A percentile compares a stretch with the other conserved stretches of the same genome.
Evolutionary conservation across 2,329 filamentous ascomycete species (phyloP).

Genomic region (Zarea fungicola): DNA sequence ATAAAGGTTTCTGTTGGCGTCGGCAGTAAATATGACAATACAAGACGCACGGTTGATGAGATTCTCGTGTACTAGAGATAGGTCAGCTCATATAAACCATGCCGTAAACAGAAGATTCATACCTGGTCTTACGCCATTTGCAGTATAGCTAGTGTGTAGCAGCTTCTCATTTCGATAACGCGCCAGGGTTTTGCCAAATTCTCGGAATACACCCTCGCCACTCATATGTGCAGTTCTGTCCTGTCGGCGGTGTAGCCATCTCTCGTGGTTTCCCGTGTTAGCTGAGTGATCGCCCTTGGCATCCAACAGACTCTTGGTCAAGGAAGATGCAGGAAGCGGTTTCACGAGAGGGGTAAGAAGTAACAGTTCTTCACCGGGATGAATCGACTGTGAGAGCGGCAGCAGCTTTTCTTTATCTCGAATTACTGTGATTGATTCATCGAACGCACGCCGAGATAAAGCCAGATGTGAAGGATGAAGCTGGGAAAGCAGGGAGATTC

Average conservation of each 20-base stretch:
- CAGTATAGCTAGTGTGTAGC: constrained; percentile 90
- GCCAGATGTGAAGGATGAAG: constrained; percentile 78
- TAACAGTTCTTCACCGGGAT: constrained; percentile 82
- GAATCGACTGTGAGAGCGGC: constrained; percentile 74
- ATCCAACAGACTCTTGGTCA: constrained; percentile 66
- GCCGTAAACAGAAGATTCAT: too few species aligned
- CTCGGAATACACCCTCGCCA: constrained; percentile 86
- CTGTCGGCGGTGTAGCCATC: constrained; percentile 50
- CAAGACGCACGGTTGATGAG: constrained; percentile 82
- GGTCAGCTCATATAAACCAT: too few species aligned
- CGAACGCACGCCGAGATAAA: constrained; percentile 81
- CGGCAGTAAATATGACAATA: constrained; percentile 86
- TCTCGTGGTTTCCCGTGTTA: constrained; percentile 44
- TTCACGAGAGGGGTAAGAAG: constrained; percentile 86
- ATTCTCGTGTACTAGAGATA: constrained; percentile 69
- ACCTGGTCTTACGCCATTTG: constrained; percentile 80
- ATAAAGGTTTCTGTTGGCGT: constrained; percentile 90
- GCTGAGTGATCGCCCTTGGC: constrained; percentile 35
- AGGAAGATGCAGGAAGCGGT: constrained; percentile 81
- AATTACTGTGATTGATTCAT: constrained; percentile 87
- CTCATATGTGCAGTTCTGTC: constrained; percentile 69
- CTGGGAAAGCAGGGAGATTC: constrained; percentile 68
- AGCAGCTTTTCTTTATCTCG: constrained; percentile 81
- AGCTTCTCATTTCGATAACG: constrained; percentile 80
- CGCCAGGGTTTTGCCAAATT: constrained; percentile 82